phyloP scores from a whole-genome alignment of 768 basidiomycete species.

The Daedaleopsis sinensis region DNA sequence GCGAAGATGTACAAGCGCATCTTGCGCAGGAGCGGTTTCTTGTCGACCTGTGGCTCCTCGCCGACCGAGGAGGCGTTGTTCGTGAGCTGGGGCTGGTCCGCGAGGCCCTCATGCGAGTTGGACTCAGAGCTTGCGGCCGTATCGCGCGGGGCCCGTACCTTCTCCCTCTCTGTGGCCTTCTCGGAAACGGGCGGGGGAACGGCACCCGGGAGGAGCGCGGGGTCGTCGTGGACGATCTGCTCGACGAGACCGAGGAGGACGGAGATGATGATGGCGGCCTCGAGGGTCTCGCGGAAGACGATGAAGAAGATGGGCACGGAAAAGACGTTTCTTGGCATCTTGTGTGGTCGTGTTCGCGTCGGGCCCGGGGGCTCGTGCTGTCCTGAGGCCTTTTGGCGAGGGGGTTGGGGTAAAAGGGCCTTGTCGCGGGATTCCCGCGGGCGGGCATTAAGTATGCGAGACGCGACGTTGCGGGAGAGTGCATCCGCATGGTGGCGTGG shows the following conservation, averaged over 20 bases:
- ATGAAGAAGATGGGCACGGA: slow-evolving; percentile 96
- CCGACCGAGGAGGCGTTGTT: not conserved
- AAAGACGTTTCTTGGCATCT: slow-evolving; percentile 78
- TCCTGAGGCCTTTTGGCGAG: slow-evolving; percentile 1
- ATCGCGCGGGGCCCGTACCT: slow-evolving; percentile 5
- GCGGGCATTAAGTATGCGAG: slow-evolving; percentile 9
- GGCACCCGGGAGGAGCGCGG: slow-evolving; percentile 13
- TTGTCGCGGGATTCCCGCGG: slow-evolving; percentile 2
- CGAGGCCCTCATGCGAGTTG: slow-evolving; percentile 10
- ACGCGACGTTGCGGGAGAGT: slow-evolving; percentile 2
- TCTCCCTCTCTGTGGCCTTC: slow-evolving; percentile 24
- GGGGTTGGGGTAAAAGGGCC: slow-evolving; percentile 18
- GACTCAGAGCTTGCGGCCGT: slow-evolving; percentile 15
- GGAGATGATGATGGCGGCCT: slow-evolving; percentile 90
- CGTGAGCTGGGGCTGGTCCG: slow-evolving; percentile 23
- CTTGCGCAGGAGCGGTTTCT: slow-evolving; percentile 58
- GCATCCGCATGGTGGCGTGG: not conserved
- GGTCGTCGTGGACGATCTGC: slow-evolving; percentile 60
- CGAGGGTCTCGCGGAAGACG: slow-evolving; percentile 92
- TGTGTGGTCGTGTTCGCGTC: slow-evolving; percentile 11
- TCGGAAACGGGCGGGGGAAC: slow-evolving; percentile 8
- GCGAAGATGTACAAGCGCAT: slow-evolving; percentile 78
- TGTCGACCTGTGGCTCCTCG: slow-evolving; percentile 28
- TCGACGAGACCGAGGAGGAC: slow-evolving; percentile 92
- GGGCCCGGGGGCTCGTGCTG: not conserved